Conservation (phyloP, 352 stramenopile genomes). For the Phytophthora capsici region DNA sequence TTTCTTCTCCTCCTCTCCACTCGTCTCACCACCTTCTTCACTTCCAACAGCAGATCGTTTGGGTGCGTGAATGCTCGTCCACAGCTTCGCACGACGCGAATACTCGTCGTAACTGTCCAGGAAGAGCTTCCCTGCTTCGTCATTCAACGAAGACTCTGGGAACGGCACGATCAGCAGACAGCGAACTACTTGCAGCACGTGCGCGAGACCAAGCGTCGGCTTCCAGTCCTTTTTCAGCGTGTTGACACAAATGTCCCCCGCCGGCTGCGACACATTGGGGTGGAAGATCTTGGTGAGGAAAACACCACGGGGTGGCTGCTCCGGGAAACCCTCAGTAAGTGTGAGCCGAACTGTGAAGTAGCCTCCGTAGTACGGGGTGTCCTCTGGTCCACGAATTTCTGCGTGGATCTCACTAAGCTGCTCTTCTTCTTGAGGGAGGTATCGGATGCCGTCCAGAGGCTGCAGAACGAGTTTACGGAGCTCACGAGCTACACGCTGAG, state of each 20-base stretch:
- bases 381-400: conserved; percentile 96
- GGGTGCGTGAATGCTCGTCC: conserved; percentile 91
- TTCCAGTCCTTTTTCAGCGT: conserved; percentile 99
- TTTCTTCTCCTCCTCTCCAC: conserved; percentile 34
- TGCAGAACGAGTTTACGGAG: conserved; percentile 90
- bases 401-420: conserved; percentile 93
- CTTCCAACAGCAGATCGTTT: conserved; percentile 42
- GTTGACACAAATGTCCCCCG: conserved; percentile 99
- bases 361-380: conserved; percentile 97
- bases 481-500: conserved; percentile 93
- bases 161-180: conserved; percentile 99
- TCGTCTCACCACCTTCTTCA: conserved; percentile 32
- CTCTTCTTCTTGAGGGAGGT: conserved; percentile 92
- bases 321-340: conserved; percentile 88
- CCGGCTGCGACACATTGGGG: conserved; percentile 97
- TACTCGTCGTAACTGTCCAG: conserved; percentile 99
- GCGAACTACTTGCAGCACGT: conserved; percentile 98
- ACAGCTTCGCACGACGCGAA: conserved; percentile 84
- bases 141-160: conserved; percentile 98
- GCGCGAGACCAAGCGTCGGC: conserved; percentile 92
- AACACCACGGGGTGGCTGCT: conserved; percentile 88
- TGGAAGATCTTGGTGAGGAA: conserved; percentile 99
- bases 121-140: conserved; percentile 98
- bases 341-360: conserved; percentile 97
- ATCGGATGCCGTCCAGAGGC: conserved; percentile 93